Conservation (phyloP, 169 alveolate species). For the Plasmodium inui region DNA sequence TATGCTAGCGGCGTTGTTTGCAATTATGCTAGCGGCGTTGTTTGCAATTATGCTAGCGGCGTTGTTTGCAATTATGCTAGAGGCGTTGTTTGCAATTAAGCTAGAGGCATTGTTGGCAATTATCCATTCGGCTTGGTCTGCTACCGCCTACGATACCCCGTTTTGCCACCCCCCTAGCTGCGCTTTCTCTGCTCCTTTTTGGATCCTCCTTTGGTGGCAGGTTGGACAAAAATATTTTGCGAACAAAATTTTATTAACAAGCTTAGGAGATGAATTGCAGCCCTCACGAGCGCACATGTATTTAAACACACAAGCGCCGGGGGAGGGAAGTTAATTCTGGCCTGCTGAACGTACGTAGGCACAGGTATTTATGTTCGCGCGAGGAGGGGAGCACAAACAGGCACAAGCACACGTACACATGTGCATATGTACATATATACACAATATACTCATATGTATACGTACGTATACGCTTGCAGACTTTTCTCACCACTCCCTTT, state of each 20-base stretch:
- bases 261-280: not conserved
- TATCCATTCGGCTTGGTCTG: not conserved
- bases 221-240: not conserved
- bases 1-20: too few species aligned
- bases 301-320: not conserved
- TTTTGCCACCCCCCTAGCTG: not conserved
- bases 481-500: conserved; percentile 6
- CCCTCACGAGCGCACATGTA: not conserved
- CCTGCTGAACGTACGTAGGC: not conserved
- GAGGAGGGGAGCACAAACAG: not conserved
- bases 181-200: not conserved
- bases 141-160: not conserved
- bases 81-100: too few species aligned
- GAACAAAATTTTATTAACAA: not conserved
- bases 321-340: not conserved
- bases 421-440: not conserved
- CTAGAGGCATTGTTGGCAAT: not conserved
- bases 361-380: not conserved
- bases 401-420: not conserved
- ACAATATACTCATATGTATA: not conserved
- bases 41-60: not conserved
- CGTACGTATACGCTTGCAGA: not conserved
- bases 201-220: not conserved
- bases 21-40: not conserved
- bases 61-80: not conserved